Percentiles rank a stretch among this genome's conserved stretches.
These are phyloP conservation scores for Wickerhamiella musiphila DNA, from an alignment of 805 yeast genomes.

Conservation along the genomic window DNA sequence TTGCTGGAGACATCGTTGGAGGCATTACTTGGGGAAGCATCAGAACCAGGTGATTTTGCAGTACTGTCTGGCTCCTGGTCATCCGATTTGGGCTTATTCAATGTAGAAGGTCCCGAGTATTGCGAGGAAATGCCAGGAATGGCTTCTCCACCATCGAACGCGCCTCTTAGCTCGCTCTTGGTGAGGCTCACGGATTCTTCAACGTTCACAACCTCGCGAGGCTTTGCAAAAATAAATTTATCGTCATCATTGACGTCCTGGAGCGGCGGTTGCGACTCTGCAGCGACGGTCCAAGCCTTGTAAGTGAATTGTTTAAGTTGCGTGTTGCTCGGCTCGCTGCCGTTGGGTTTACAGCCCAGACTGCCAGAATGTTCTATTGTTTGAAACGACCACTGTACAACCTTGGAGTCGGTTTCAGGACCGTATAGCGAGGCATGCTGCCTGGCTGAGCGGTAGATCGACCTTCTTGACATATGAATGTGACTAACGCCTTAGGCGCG, in stretches of 20 bases:
- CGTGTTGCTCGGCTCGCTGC: neutral
- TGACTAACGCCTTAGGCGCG: too few species aligned
- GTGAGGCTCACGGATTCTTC: constrained; percentile 21
- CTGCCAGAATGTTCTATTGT: too few species aligned
- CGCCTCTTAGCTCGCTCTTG: constrained; percentile 36
- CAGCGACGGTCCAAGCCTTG: constrained; percentile 12
- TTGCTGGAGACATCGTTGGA: too few species aligned
- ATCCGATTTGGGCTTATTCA: too few species aligned
- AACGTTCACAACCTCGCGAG: neutral
- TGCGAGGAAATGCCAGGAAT: constrained; percentile 28
- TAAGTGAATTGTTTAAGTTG: neutral
- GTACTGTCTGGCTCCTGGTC: too few species aligned
- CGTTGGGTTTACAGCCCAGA: neutral
- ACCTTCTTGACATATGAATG: constrained; percentile 12
- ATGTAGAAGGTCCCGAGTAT: too few species aligned
- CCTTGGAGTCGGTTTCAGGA: constrained; percentile 12
- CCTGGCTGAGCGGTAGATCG: constrained; percentile 11
- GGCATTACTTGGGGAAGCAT: too few species aligned
- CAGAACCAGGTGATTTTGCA: too few species aligned
- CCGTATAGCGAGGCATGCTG: constrained; percentile 14
- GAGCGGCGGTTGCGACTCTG: constrained; percentile 11
- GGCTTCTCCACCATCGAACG: constrained; percentile 34
- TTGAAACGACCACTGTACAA: constrained; percentile 12
- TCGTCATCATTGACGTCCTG: constrained; percentile 28
- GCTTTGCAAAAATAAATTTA: constrained; percentile 25